Evolutionary conservation across 148 eudicot genomes (phyloP).

Genomic region (Rhododendron kiyosumense): DNA sequence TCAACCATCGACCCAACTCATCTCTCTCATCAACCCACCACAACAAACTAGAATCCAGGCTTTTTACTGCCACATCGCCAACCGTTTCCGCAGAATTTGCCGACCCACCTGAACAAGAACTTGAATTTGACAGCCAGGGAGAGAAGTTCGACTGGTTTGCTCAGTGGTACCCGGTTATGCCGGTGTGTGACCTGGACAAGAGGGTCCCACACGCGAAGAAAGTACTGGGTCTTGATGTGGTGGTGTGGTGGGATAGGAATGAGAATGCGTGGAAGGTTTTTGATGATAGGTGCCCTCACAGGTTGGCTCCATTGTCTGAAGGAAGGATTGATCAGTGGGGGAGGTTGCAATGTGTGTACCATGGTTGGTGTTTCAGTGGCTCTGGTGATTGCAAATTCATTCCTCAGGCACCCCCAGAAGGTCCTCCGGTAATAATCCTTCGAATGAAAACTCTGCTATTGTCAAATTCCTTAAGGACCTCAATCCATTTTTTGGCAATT

Average conservation of each 20-base stretch:
- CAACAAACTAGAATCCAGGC: constrained; percentile 12
- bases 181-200: constrained; percentile 67
- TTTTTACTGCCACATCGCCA: constrained; percentile 22
- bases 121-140: constrained; percentile 9
- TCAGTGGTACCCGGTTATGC: constrained; percentile 68
- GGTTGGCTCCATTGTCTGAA: constrained; percentile 79
- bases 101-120: constrained; percentile 23
- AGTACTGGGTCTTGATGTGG: constrained; percentile 62
- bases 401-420: constrained; percentile 71
- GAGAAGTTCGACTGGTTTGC: constrained; percentile 62
- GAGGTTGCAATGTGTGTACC: constrained; percentile 78
- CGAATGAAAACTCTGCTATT: neutral
- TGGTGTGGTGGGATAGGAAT: constrained; percentile 72
- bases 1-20: neutral
- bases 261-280: constrained; percentile 64
- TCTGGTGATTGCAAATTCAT: constrained; percentile 65
- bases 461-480: neutral
- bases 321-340: constrained; percentile 90
- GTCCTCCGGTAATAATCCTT: constrained; percentile 44
- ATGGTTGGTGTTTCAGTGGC: constrained; percentile 79
- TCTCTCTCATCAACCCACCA: constrained; percentile 4
- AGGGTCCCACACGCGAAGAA: constrained; percentile 61
- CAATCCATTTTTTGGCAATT: neutral
- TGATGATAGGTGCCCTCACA: constrained; percentile 73
- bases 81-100: constrained; percentile 13